These are phyloP conservation scores for Amauroascus verrucosus DNA, from an alignment of 2,329 filamentous ascomycete genomes.

Conservation along the genomic window DNA sequence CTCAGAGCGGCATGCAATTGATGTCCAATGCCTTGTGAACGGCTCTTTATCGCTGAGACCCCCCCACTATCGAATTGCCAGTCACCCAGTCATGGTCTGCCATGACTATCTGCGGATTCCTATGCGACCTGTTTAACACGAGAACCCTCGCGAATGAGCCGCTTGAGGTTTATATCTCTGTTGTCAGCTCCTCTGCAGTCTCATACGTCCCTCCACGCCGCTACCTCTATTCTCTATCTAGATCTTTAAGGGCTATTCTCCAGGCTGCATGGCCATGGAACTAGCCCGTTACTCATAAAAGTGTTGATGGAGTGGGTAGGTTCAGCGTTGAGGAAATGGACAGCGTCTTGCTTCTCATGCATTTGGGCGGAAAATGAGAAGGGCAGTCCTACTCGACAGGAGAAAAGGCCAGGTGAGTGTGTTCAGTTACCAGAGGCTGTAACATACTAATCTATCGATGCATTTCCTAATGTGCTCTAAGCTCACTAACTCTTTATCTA, in stretches of 20 bases:
- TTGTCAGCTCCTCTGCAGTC: background rate
- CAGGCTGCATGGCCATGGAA: conserved; percentile 11
- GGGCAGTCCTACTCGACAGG: conserved; percentile 20
- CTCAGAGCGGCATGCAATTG: background rate
- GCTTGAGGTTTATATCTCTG: conserved; percentile 3
- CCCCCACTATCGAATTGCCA: background rate
- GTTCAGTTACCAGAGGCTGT: too few relatives aligned
- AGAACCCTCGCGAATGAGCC: background rate
- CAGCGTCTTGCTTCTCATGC: conserved; percentile 32
- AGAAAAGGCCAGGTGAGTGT: conserved; percentile 9
- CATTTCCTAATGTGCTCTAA: background rate
- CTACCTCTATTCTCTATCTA: background rate
- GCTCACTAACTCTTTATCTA: background rate
- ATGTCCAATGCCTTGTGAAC: background rate
- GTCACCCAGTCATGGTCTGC: background rate
- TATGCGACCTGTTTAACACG: conserved; percentile 1
- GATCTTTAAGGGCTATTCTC: background rate
- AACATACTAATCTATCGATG: too few relatives aligned
- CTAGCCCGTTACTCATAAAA: conserved; percentile 2
- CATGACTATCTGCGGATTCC: background rate
- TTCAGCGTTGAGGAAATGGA: conserved; percentile 32
- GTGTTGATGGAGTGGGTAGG: conserved; percentile 29
- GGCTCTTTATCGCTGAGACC: conserved; percentile 5
- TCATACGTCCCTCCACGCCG: background rate
- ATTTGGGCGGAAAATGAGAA: conserved; percentile 24